Percentiles rank a stretch among this genome's conserved stretches.
These are phyloP conservation scores for Hyaloscypha hepaticicola DNA, from an alignment of 495 filamentous ascomycete genomes.

Conservation along the genomic window DNA sequence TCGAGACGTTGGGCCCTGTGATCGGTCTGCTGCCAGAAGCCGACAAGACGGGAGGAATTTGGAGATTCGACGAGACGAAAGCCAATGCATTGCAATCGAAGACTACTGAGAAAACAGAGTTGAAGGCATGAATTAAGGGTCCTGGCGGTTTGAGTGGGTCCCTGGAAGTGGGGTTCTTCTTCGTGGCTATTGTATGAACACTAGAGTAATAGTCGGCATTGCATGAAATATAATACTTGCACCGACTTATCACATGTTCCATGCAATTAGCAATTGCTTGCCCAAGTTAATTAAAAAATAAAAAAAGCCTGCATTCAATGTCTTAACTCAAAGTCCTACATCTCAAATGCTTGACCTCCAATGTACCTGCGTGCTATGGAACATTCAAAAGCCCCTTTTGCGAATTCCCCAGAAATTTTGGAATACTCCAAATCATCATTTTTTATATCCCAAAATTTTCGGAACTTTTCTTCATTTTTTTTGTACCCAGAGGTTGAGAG, in stretches of 20 bases:
- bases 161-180: not conserved
- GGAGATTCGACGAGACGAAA: conserved; percentile 64
- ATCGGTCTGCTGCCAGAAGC: conserved; percentile 41
- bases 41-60: conserved; percentile 69
- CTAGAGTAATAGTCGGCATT: conserved; percentile 11
- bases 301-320: too few species aligned
- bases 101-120: conserved; percentile 1
- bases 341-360: too few species aligned
- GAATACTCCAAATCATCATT: too few species aligned
- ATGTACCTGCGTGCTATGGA: too few species aligned
- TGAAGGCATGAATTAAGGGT: not conserved
- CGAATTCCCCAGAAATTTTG: too few species aligned
- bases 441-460: too few species aligned
- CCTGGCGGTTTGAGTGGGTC: not conserved
- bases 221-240: not conserved
- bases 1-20: conserved; percentile 24
- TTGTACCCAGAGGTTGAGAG: too few species aligned
- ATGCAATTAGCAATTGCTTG: not conserved
- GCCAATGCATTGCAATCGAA: conserved; percentile 29
- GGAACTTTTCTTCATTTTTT: too few species aligned
- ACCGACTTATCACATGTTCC: not conserved
- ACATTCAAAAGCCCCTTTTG: too few species aligned
- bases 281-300: too few species aligned
- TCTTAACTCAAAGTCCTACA: too few species aligned
- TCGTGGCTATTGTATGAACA: conserved; percentile 8